A percentile compares a stretch with the other conserved stretches of the same genome.
Conservation (phyloP, 352 stramenopile genomes). For the Phytopythium helicoides region DNA sequence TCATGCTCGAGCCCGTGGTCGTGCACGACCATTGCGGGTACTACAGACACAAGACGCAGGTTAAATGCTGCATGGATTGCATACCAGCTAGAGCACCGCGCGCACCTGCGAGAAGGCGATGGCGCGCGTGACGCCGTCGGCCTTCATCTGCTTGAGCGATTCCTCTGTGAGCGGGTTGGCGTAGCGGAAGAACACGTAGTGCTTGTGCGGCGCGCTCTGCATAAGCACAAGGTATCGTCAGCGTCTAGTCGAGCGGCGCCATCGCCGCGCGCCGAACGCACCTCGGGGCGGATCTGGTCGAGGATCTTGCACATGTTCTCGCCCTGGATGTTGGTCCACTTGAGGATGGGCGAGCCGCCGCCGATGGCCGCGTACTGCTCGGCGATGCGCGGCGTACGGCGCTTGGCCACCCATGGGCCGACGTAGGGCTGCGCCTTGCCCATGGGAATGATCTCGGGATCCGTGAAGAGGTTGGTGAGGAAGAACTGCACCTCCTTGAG, state of each 20-base stretch:
- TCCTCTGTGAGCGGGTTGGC: conserved; percentile 97
- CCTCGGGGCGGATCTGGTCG: conserved; percentile 82
- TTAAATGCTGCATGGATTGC: too few relatives aligned
- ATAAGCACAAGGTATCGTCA: too few relatives aligned
- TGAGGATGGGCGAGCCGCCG: conserved; percentile 96
- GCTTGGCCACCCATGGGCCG: conserved; percentile 68
- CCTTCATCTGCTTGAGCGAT: conserved; percentile 94
- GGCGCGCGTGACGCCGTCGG: conserved; percentile 94
- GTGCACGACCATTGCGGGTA: conserved; percentile 99
- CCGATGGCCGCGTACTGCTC: conserved; percentile 97
- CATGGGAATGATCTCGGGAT: conserved; percentile 99
- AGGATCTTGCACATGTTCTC: conserved; percentile 89
- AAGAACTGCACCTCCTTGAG: conserved; percentile 95
- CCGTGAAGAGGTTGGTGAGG: conserved; percentile 98
- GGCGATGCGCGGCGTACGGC: conserved; percentile 93
- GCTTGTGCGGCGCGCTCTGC: conserved; percentile 87
- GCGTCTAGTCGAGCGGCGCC: too few relatives aligned
- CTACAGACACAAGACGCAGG: conserved; percentile 10
- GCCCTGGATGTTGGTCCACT: conserved; percentile 96
- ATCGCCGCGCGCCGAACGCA: too few relatives aligned
- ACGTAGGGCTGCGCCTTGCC: conserved; percentile 87
- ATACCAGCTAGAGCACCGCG: neutral
- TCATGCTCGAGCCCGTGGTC: conserved; percentile 95
- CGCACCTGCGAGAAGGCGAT: conserved; percentile 93
- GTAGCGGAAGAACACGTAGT: conserved; percentile 99